Conservation (phyloP, 2,329 filamentous ascomycete genomes). For the Paracamarosporium sp. region DNA sequence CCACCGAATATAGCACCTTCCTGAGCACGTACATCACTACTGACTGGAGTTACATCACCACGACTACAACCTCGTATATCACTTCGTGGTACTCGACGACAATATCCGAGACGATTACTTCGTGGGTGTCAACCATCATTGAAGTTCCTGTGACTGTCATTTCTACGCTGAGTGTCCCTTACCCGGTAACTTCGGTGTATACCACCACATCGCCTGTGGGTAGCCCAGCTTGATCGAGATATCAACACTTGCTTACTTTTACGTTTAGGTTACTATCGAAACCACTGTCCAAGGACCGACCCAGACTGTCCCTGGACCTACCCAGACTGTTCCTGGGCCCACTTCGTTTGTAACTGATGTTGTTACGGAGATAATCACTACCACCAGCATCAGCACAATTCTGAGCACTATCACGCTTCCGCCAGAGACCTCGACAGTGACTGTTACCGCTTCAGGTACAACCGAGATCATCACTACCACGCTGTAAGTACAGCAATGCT, state of each 20-base stretch:
- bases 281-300: conserved; percentile 25
- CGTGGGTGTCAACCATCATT: conserved; percentile 14
- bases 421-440: conserved; percentile 4
- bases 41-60: conserved; percentile 13
- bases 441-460: conserved; percentile 12
- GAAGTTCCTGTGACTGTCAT: conserved; percentile 13
- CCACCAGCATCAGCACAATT: conserved; percentile 23
- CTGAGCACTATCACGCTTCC: conserved; percentile 21
- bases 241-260: neutral
- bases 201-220: neutral
- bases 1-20: conserved; percentile 15
- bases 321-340: neutral
- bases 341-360: conserved; percentile 2
- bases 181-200: conserved; percentile 1
- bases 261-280: conserved; percentile 15
- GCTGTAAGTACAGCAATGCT: conserved; percentile 8
- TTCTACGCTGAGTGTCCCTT: conserved; percentile 2
- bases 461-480: conserved; percentile 32
- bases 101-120: conserved; percentile 15
- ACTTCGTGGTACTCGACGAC: conserved; percentile 8
- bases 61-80: conserved; percentile 28
- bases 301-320: conserved; percentile 11
- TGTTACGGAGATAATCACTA: conserved; percentile 17
- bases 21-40: conserved; percentile 13
- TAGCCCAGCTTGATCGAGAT: neutral